Evolutionary conservation across 2,329 filamentous ascomycete species (phyloP).

Genomic region (Cyanodermella asteris): DNA sequence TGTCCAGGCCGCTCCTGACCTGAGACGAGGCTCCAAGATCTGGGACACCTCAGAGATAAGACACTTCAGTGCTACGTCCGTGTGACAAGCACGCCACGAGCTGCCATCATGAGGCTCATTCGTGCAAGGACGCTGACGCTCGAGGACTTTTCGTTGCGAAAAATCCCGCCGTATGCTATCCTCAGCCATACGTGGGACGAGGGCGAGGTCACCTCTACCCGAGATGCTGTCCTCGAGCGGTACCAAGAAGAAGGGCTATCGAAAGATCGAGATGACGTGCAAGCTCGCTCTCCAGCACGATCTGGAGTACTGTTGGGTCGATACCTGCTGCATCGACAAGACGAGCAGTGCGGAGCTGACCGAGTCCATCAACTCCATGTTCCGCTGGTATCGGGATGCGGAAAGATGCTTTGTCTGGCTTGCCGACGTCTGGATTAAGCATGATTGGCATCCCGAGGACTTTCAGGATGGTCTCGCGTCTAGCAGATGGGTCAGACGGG

Average conservation of each 20-base stretch:
- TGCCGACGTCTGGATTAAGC: slow-evolving; percentile 2
- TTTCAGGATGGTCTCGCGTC: background rate
- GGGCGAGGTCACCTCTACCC: slow-evolving; percentile 6
- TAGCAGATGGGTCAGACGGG: background rate
- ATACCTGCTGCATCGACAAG: slow-evolving; percentile 2
- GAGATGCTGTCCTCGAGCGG: slow-evolving; percentile 1
- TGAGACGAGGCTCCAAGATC: too few species aligned
- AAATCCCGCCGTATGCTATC: slow-evolving; percentile 10
- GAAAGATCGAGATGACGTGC: background rate
- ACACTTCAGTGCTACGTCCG: too few species aligned
- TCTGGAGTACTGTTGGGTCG: slow-evolving; percentile 1
- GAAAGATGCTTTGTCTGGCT: slow-evolving; percentile 1
- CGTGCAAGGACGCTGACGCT: slow-evolving; percentile 1
- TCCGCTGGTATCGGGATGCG: slow-evolving; percentile 1
- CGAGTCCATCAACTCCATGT: slow-evolving; percentile 2
- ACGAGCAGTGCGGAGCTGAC: background rate
- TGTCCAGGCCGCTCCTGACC: too few species aligned
- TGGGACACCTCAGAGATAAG: too few species aligned
- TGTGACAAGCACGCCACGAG: too few species aligned
- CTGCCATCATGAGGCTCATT: slow-evolving; percentile 3
- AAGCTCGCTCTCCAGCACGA: background rate
- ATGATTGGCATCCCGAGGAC: background rate
- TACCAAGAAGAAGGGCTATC: slow-evolving; percentile 1
- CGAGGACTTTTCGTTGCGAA: slow-evolving; percentile 2
- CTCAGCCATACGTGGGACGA: slow-evolving; percentile 11